Evolutionary conservation across 495 filamentous ascomycete genomes (phyloP).

Genomic region (Jackrogersella multiformis): DNA sequence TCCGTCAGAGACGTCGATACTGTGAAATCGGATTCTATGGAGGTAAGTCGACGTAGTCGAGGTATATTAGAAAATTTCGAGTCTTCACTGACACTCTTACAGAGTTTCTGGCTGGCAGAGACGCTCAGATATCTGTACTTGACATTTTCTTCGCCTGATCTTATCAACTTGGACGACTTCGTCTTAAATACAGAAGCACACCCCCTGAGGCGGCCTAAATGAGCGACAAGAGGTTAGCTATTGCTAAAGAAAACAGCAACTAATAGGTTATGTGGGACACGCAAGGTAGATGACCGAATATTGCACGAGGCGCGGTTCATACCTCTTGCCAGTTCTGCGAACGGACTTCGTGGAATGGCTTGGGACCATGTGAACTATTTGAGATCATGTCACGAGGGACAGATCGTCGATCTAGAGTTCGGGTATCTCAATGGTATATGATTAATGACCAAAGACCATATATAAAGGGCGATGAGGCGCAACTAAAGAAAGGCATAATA

Average conservation of each 20-base stretch:
- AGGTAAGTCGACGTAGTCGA: slow-evolving; percentile 43
- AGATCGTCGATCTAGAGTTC: slow-evolving; percentile 7
- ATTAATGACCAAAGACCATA: slow-evolving; percentile 19
- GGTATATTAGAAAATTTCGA: neutral
- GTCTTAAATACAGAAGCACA: slow-evolving; percentile 79
- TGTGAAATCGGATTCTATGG: slow-evolving; percentile 54
- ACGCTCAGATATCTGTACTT: slow-evolving; percentile 89
- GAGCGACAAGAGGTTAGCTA: neutral
- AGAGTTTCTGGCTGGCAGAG: slow-evolving; percentile 69
- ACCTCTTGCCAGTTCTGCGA: neutral
- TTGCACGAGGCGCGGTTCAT: neutral
- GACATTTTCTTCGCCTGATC: slow-evolving; percentile 75
- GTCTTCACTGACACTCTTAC: slow-evolving; percentile 12
- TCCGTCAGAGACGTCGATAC: slow-evolving; percentile 40
- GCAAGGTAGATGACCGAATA: neutral
- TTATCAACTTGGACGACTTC: slow-evolving; percentile 67
- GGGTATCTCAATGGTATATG: slow-evolving; percentile 9
- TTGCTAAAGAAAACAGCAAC: neutral
- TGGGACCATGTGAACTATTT: neutral
- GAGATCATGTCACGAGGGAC: neutral
- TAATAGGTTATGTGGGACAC: neutral
- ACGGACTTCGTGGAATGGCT: neutral
- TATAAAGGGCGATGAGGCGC: slow-evolving; percentile 17
- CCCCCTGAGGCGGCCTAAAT: slow-evolving; percentile 63
- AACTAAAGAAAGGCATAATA: slow-evolving; percentile 15